Conservation (phyloP, 164 flowering plant genomes). For the Piper longum region DNA sequence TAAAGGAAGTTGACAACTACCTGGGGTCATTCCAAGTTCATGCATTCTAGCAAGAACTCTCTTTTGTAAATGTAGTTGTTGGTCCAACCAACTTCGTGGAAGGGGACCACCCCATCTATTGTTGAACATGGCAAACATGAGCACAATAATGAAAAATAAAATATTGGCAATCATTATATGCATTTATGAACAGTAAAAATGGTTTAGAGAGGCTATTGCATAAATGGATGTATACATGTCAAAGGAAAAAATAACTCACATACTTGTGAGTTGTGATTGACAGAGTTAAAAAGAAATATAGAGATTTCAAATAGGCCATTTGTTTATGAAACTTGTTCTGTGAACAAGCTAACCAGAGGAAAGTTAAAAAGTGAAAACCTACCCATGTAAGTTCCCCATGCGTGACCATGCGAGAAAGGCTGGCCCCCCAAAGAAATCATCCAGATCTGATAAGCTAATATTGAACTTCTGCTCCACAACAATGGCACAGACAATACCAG, state of each 20-base stretch:
- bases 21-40: slow-evolving; percentile 81
- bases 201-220: not conserved
- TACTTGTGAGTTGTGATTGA: not conserved
- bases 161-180: not conserved
- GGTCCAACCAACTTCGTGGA: slow-evolving; percentile 15
- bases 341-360: not conserved
- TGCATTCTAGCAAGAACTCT: slow-evolving; percentile 58
- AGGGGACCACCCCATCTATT: slow-evolving; percentile 82
- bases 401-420: slow-evolving; percentile 86
- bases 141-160: not conserved
- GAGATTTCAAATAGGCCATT: not conserved
- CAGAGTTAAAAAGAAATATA: not conserved
- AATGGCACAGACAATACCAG: not conserved
- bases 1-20: slow-evolving; percentile 14
- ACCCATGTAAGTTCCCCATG: slow-evolving; percentile 76
- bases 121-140: slow-evolving; percentile 1
- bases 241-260: not conserved
- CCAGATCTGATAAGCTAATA: slow-evolving; percentile 41
- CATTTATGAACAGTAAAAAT: too few species aligned
- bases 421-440: slow-evolving; percentile 71
- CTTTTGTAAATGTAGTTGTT: slow-evolving; percentile 52
- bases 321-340: not conserved
- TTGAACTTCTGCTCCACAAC: slow-evolving; percentile 39
- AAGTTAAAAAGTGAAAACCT: slow-evolving; percentile 2
- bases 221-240: not conserved